These are phyloP conservation scores for Boletus coccyginus DNA, from an alignment of 768 basidiomycete species.

Conservation along the genomic window DNA sequence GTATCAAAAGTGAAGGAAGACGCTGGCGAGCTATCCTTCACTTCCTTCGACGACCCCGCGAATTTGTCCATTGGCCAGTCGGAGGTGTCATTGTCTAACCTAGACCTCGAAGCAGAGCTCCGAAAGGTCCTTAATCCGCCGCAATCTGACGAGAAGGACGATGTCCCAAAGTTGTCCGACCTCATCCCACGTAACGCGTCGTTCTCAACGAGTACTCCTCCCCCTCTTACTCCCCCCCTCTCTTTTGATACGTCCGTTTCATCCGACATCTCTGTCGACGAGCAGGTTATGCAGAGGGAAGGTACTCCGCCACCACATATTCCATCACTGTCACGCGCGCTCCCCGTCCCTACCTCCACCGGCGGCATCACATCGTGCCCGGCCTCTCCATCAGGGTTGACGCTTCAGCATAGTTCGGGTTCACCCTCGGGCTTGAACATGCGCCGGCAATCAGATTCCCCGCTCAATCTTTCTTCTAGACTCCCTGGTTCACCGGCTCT, in stretches of 20 bases:
- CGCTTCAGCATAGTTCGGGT: slow-evolving; percentile 13
- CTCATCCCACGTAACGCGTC: slow-evolving; percentile 21
- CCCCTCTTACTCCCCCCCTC: slow-evolving; percentile 18
- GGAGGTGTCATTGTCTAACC: slow-evolving; percentile 34
- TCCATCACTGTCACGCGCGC: slow-evolving; percentile 1
- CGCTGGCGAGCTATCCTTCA: slow-evolving; percentile 23
- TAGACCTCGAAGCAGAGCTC: slow-evolving; percentile 33
- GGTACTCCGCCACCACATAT: not conserved
- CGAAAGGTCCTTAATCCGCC: slow-evolving; percentile 19
- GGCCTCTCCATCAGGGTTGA: slow-evolving; percentile 7
- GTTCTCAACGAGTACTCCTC: slow-evolving; percentile 30
- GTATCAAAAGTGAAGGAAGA: slow-evolving; percentile 25
- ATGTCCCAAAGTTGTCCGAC: slow-evolving; percentile 23
- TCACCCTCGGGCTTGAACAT: slow-evolving; percentile 20
- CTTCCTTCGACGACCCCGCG: slow-evolving; percentile 29
- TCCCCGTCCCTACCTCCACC: not conserved
- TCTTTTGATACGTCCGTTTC: slow-evolving; percentile 19
- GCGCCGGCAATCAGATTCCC: slow-evolving; percentile 24
- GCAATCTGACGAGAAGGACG: slow-evolving; percentile 7
- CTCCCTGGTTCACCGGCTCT: slow-evolving; percentile 19
- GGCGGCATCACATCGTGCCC: not conserved
- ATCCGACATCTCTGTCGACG: slow-evolving; percentile 14
- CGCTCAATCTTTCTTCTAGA: slow-evolving; percentile 14
- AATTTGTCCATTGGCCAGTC: slow-evolving; percentile 37
- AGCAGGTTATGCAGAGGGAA: slow-evolving; percentile 8